Conservation (phyloP, 768 basidiomycete genomes). For the Hortiboletus flavorubellus region DNA sequence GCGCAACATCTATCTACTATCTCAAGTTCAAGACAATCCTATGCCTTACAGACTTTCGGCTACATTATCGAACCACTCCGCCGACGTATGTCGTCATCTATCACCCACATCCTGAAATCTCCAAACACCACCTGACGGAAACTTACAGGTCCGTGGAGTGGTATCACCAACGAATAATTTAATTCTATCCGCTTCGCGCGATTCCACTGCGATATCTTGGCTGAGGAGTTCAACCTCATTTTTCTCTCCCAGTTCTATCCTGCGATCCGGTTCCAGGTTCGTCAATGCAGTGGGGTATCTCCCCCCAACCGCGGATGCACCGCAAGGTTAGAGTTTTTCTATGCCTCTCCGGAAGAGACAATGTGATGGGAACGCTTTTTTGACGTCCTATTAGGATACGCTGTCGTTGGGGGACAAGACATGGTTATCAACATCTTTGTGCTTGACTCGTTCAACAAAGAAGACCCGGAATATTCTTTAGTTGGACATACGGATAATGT, state of each 20-base stretch:
- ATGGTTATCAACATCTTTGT: conserved; percentile 82
- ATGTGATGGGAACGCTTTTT: conserved; percentile 2
- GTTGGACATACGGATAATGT: conserved; percentile 90
- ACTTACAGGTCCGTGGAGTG: conserved; percentile 74
- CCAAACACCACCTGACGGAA: conserved; percentile 18
- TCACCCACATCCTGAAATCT: neutral
- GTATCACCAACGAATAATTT: conserved; percentile 71
- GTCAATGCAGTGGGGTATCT: conserved; percentile 83
- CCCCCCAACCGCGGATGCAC: conserved; percentile 61
- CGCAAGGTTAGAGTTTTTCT: conserved; percentile 52
- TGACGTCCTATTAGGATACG: conserved; percentile 55
- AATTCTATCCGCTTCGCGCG: conserved; percentile 88
- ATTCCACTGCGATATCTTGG: conserved; percentile 90
- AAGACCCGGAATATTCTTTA: conserved; percentile 78
- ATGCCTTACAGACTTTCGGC: conserved; percentile 82
- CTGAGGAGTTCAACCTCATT: conserved; percentile 45
- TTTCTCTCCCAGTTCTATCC: conserved; percentile 53
- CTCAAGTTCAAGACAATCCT: neutral
- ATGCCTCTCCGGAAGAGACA: neutral
- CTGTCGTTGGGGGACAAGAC: conserved; percentile 88
- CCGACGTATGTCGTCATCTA: conserved; percentile 54
- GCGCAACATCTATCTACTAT: neutral
- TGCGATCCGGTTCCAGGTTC: conserved; percentile 67
- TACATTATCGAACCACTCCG: conserved; percentile 62
- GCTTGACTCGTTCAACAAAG: conserved; percentile 48